These are phyloP conservation scores for Ophiostoma quercus DNA, from an alignment of 2,329 filamentous ascomycete species.

Conservation along the genomic window DNA sequence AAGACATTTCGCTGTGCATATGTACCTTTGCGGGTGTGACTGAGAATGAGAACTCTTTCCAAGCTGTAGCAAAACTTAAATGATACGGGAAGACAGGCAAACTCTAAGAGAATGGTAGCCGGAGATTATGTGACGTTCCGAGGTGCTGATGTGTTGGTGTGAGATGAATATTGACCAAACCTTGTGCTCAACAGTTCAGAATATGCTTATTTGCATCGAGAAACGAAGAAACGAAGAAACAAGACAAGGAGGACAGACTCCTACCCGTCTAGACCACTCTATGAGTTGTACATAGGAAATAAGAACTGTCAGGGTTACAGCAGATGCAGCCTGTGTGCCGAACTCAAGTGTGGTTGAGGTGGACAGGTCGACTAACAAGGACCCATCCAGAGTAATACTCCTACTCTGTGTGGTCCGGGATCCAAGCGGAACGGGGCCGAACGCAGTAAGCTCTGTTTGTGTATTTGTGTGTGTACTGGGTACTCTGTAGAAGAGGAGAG, in stretches of 20 bases:
- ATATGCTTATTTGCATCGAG: too few relatives aligned
- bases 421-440: conserved; percentile 8
- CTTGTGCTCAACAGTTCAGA: neutral
- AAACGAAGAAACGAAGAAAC: too few relatives aligned
- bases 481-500: neutral
- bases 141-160: neutral
- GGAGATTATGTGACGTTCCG: neutral
- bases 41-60: neutral
- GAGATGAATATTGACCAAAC: neutral
- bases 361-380: conserved; percentile 18
- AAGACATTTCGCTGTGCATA: neutral
- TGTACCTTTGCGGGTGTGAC: neutral
- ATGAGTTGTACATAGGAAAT: neutral
- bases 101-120: neutral
- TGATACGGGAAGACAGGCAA: too few relatives aligned
- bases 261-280: neutral
- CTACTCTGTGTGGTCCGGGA: conserved; percentile 1
- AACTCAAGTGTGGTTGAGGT: conserved; percentile 23
- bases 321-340: conserved; percentile 7
- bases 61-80: neutral
- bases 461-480: neutral
- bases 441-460: neutral
- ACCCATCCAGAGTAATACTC: neutral
- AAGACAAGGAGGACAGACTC: neutral
- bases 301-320: neutral